Base-by-base conservation (phyloP, 371 early-diverging fungal species). In the Saksenaea vasiformis region DNA sequence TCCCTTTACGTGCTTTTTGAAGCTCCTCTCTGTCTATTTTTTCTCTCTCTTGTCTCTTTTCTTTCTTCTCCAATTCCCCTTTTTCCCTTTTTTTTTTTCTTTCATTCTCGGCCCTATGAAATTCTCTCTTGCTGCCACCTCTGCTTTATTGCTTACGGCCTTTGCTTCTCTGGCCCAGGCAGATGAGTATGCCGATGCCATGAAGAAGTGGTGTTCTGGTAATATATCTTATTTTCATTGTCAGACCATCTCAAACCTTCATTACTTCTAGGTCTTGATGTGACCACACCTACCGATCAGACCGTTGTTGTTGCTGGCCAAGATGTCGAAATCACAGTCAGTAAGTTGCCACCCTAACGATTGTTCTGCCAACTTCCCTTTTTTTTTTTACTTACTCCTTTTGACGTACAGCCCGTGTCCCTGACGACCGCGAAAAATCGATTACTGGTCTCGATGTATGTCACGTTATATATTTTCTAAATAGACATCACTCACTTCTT, bases 371-470 rank as follows among this genome's bases (percentile, higher is more conserved):
- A 2, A 13, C 26, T 26, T 44, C 38, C 47, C 17, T 27, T 28
- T 15, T 53, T 38, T 27, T 37, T 60, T 63, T 56, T 0, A 27
- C 53, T 61, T 56, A 51, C 27, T 62, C 34, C 41, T 36, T 35
- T 60, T 47, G 41, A 39, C 22, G 47, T 44, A 74, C n/a, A n/a
- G 74, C 71, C 28, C 66, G 69, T 62, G 65, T 54, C n/a, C 55
- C 74, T 58, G 60, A 74, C 60, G 7, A 64, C 36, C 73, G 66
- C 36, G 37, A 63, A 64, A 81, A 78, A 70, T 67, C 69, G 5
- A 66, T 81, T 56, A 76, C 75, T 55, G 78, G 82, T 31, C 72
- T 81, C 22, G 78, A 81, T 70, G 80, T 80, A 76, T 70, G 73
- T 62, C 51, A 47, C 51, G 51, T 47, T 27, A 54, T 54, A 26